Base-by-base conservation (phyloP, 306 rosid species). In the Urtica urens region DNA sequence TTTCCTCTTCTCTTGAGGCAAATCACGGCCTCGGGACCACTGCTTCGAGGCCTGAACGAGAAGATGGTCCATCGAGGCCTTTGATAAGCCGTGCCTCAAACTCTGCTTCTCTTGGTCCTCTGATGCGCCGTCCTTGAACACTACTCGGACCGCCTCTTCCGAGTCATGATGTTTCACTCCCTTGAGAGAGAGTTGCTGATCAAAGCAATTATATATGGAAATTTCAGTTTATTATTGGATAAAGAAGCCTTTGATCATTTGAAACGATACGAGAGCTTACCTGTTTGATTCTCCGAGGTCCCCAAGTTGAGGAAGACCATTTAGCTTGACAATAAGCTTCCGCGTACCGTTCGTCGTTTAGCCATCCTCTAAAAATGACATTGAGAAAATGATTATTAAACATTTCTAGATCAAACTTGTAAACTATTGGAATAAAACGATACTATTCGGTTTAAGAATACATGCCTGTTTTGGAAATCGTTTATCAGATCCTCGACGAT, bases 301-400 rank as follows among this genome's bases (percentile, higher is more conserved):
- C 99, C 99, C 99, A 85, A 52, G 74, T 82, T 53, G 76, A 92
- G 14, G 79, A 77, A 71, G 93, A 69, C 99, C 93, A 92, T 79
- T 87, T 82, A 33, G 99, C 77, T 49, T 61, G 87, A 64, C 81
- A 77, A 73, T 51, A 85, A 48, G 81, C 60, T 59, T 72, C 83
- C 17, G 74, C 83, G 51, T 67, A 72, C 74, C 69, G 52, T 43
- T 62, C 60, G 23, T 77, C 83, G 4, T 77, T 82, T 78, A 92
- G 75, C 42, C 75, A 73, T 67, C 99, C 96, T 60, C 99, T 90
- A 62, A 60, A 61, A 51, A 25, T n/a, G 15, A 49, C 51, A 22
- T n/a, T 12, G 35, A 25, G 42, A 49, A 10, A 19, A 42, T 12
- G 44, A 14, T 17, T 42, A 14, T 3, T 6, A n/a, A n/a, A n/a